Percentiles rank a stretch among this genome's conserved stretches.
Evolutionary conservation across 2,329 filamentous ascomycete species (phyloP).

Genomic region (Amylocarpus encephaloides): DNA sequence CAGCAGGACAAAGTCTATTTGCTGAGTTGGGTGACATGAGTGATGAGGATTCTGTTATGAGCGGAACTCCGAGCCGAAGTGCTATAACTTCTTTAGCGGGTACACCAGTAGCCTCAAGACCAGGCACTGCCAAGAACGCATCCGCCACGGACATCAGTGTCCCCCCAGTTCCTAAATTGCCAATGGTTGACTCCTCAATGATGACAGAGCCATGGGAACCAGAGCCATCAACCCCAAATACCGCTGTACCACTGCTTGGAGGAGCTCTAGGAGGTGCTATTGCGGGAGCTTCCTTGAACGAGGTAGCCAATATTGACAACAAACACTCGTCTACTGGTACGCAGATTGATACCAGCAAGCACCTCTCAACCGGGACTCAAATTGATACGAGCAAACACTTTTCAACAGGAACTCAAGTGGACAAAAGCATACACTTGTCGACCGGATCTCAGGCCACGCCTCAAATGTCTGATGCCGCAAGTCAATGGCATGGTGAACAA

Average conservation of each 20-base stretch:
- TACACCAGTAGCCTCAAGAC: constrained; percentile 34
- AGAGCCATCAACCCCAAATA: constrained; percentile 18
- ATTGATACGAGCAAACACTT: constrained; percentile 5
- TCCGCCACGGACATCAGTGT: constrained; percentile 41
- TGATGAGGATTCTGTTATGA: constrained; percentile 59
- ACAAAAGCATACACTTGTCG: constrained; percentile 11
- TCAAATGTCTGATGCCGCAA: constrained; percentile 26
- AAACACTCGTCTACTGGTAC: not conserved
- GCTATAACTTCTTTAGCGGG: constrained; percentile 35
- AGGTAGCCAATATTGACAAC: constrained; percentile 7
- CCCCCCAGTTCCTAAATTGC: constrained; percentile 43
- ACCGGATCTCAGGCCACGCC: constrained; percentile 12
- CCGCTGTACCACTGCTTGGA: constrained; percentile 16
- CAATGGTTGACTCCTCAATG: constrained; percentile 53
- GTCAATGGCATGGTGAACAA: constrained; percentile 28
- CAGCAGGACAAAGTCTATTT: constrained; percentile 70
- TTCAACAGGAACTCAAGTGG: constrained; percentile 17
- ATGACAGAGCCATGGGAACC: constrained; percentile 55
- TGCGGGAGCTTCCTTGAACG: constrained; percentile 14
- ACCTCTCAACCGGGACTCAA: constrained; percentile 18
- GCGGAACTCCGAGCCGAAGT: constrained; percentile 49
- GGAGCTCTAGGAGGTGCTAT: constrained; percentile 13
- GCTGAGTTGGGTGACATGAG: constrained; percentile 82
- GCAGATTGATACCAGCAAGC: constrained; percentile 10
- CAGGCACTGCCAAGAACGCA: constrained; percentile 27